Evolutionary conservation across 2,329 filamentous ascomycete genomes (phyloP).

Genomic region (Diaporthe nobilis): DNA sequence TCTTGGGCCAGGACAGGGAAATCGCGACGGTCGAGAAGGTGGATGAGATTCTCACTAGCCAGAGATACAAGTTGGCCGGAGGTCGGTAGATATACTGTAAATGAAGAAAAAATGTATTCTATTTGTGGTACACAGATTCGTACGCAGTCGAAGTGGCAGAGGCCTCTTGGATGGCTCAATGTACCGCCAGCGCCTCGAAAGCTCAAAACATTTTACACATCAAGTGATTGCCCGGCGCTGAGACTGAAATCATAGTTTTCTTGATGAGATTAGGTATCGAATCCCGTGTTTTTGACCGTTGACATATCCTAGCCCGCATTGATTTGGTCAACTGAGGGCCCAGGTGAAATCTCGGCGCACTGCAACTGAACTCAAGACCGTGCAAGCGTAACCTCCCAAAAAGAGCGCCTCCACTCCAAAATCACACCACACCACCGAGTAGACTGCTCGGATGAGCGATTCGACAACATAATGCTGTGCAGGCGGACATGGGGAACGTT

Average conservation of each 20-base stretch:
- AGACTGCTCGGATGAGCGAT: neutral
- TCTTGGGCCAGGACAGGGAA: constrained; percentile 51
- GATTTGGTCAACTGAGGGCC: neutral
- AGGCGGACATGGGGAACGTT: neutral
- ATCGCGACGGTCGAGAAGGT: constrained; percentile 68
- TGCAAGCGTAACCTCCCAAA: neutral
- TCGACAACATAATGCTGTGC: constrained; percentile 27
- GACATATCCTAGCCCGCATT: neutral
- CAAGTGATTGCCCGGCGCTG: neutral
- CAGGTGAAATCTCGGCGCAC: constrained; percentile 24
- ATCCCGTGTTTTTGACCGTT: neutral
- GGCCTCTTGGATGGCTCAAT: neutral
- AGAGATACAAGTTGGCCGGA: constrained; percentile 59
- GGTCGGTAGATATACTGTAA: constrained; percentile 46
- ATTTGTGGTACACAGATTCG: constrained; percentile 10
- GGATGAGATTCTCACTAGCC: constrained; percentile 68
- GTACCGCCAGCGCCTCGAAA: neutral
- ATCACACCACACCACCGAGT: neutral
- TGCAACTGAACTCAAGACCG: neutral
- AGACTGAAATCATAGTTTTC: neutral
- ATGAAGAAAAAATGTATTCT: constrained; percentile 34
- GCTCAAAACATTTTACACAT: neutral
- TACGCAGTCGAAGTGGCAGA: neutral
- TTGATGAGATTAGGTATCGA: neutral
- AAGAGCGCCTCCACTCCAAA: neutral